Conservation (phyloP, 192 early-diverging fungal species). For the Coemansia sp. region DNA sequence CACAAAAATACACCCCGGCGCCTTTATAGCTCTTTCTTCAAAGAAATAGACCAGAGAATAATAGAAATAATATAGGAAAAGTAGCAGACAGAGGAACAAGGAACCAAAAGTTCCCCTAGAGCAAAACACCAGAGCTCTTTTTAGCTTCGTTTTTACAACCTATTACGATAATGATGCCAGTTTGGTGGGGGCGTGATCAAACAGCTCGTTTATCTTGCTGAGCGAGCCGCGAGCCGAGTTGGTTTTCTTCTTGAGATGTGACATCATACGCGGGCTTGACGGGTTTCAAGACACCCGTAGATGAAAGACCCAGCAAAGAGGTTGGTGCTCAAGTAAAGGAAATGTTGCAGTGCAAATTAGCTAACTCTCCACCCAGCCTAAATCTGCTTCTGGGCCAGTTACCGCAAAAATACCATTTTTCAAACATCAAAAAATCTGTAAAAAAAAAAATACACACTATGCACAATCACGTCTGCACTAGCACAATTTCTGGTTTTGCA, state of each 20-base stretch:
- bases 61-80: neutral
- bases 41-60: too few species aligned
- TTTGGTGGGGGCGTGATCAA: slow-evolving; percentile 13
- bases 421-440: neutral
- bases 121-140: neutral
- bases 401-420: too few species aligned
- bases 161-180: neutral
- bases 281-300: too few species aligned
- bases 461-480: neutral
- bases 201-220: neutral
- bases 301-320: too few species aligned
- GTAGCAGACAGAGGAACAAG: neutral
- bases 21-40: too few species aligned
- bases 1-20: too few species aligned
- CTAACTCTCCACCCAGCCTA: too few species aligned
- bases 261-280: neutral
- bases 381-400: too few species aligned
- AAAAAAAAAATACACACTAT: neutral
- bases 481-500: neutral
- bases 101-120: neutral
- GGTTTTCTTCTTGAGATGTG: neutral
- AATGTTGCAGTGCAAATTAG: too few species aligned
- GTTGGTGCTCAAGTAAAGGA: too few species aligned
- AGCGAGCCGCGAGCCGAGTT: neutral
- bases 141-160: neutral